These are phyloP conservation scores for Clitopilus hobsonii DNA, from an alignment of 768 basidiomycete genomes.

Conservation along the genomic window DNA sequence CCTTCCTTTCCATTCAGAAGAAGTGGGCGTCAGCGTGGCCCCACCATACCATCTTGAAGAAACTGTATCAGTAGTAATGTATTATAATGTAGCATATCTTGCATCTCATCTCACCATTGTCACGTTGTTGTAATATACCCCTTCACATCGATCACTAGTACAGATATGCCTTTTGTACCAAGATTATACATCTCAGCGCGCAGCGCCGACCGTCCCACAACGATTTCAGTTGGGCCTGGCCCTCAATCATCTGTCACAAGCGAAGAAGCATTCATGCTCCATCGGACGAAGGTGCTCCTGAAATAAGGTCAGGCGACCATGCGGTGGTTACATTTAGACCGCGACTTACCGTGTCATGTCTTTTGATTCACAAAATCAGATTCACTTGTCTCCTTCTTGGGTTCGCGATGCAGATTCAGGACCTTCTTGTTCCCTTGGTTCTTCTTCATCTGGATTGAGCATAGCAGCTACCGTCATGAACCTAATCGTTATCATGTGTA, in stretches of 20 bases:
- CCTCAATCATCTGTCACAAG: background rate
- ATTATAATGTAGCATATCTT: background rate
- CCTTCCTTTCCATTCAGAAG: background rate
- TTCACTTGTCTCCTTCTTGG: too few species aligned
- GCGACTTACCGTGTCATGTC: background rate
- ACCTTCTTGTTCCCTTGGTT: background rate
- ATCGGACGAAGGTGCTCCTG: background rate
- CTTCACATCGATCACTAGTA: background rate
- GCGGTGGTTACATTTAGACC: background rate
- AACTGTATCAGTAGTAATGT: background rate
- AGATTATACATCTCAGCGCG: too few species aligned
- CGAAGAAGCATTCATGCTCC: too few species aligned
- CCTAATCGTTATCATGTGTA: conserved; percentile 15
- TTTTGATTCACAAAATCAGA: too few species aligned
- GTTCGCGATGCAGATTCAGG: too few species aligned
- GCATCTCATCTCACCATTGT: background rate
- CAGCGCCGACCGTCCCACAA: too few species aligned
- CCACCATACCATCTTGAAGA: background rate
- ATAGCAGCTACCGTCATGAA: conserved; percentile 39
- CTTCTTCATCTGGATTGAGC: conserved; percentile 26
- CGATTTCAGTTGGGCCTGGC: background rate
- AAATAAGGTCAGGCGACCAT: background rate
- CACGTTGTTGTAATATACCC: too few species aligned
- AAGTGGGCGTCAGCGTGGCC: background rate
- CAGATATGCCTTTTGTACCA: too few species aligned